Base-by-base conservation (phyloP, 352 stramenopile genomes). In the Lagenidium giganteum region DNA sequence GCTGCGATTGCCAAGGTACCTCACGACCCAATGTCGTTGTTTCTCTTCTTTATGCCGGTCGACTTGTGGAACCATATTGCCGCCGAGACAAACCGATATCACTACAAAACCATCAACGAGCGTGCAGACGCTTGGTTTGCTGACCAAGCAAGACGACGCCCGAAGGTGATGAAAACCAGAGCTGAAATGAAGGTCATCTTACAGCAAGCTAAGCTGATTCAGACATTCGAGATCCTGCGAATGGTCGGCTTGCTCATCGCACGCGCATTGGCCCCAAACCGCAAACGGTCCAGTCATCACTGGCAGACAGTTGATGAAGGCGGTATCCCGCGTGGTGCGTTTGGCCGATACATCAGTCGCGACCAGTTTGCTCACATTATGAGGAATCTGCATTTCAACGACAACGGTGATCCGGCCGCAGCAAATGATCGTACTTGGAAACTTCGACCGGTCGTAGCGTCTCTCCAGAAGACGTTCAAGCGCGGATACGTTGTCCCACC, bases 61-160 rank as follows among this genome's bases (percentile, higher is more conserved):
- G 34, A 47, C 3, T 13, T 57, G 20, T 57, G 47, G 47, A 35
- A 51, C 27, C 39, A 62, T 16, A 57, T 62, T 24, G 47, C 47
- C 8, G 27, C 9, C 0, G 47, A 32, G 8, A 51, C 47, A 3
- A 57, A 53, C 16, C 14, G 49, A 27, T 57, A 62, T 25, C 42
- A 42, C 14, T 43, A 13, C 29, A 50, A 7, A 23, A 48, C 4
- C 13, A 57, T 9, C 28, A 42, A 9, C 52, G 40, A 11, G 49
- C 28, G 34, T 35, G 0, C 42, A 51, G 24, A 51, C n/a, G n/a
- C n/a, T n/a, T n/a, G n/a, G n/a, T n/a, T n/a, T n/a, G n/a, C n/a
- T n/a, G n/a, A n/a, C n/a, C n/a, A n/a, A n/a, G n/a, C n/a, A n/a
- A n/a, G n/a, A n/a, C n/a, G n/a, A n/a, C n/a, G n/a, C n/a, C 27